Evolutionary conservation across 1,139 yeast genomes (phyloP).

Genomic region (Kodamaea fungicola): DNA sequence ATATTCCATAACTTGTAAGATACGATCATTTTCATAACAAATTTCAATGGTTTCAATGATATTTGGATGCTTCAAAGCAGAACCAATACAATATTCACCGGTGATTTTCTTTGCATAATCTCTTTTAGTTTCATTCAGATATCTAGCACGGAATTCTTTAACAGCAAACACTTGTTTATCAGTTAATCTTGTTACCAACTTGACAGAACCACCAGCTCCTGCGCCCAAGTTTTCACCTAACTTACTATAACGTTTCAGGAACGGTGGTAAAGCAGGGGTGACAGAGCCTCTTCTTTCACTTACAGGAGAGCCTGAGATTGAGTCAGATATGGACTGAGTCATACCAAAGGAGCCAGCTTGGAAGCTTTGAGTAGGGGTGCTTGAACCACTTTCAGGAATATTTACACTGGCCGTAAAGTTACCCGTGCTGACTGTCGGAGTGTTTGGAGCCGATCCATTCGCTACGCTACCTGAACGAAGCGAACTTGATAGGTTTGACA

Average conservation of each 20-base stretch:
- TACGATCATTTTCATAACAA: slow-evolving; percentile 82
- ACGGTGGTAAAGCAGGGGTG: slow-evolving; percentile 25
- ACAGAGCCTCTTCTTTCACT: slow-evolving; percentile 41
- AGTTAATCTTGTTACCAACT: slow-evolving; percentile 61
- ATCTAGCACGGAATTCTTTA: slow-evolving; percentile 81
- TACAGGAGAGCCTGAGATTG: slow-evolving; percentile 24
- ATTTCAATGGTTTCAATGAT: slow-evolving; percentile 90
- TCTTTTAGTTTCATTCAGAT: slow-evolving; percentile 71
- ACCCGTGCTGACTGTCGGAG: slow-evolving; percentile 7
- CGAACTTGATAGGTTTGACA: slow-evolving; percentile 40
- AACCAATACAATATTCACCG: slow-evolving; percentile 93
- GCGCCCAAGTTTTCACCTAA: slow-evolving; percentile 88
- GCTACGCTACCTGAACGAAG: slow-evolving; percentile 23
- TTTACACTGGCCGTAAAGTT: slow-evolving; percentile 9
- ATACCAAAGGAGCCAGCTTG: slow-evolving; percentile 15
- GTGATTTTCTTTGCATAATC: slow-evolving; percentile 93
- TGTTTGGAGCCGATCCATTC: slow-evolving; percentile 8
- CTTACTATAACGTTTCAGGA: slow-evolving; percentile 74
- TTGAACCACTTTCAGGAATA: slow-evolving; percentile 13
- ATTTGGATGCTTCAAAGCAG: slow-evolving; percentile 86
- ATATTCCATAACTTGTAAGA: slow-evolving; percentile 91
- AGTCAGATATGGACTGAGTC: slow-evolving; percentile 14
- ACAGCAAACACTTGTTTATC: slow-evolving; percentile 85
- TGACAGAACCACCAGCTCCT: slow-evolving; percentile 95
- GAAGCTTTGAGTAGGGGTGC: slow-evolving; percentile 14